Evolutionary conservation across 352 stramenopile genomes (phyloP), one percentile per base, ranked within the genome.

Genomic region (Phytophthora macrochlamydospora): DNA sequence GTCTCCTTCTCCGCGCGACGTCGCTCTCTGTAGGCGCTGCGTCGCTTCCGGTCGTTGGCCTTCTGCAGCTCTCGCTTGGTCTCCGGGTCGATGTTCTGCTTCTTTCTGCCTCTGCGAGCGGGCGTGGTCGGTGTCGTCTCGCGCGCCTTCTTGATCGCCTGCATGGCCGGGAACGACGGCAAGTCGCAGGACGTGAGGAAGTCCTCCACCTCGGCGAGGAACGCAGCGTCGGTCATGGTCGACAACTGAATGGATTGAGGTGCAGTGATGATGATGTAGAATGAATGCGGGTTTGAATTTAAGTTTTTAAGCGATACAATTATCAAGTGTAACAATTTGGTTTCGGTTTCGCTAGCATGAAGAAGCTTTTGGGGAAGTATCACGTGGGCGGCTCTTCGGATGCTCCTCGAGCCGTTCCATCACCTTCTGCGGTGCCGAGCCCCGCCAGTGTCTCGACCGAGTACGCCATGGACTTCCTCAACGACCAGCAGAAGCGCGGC

Each of bases 401-500:
- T 35, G n/a, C 11, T 2, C 14, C 31, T 11, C 31, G 2, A 49
- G 43, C 43, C 2, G 24, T n/a, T 49, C 4, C 43, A 1, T 28
- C 43, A 2, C 43, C 6, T 18, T 49, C 43, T 7, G 12, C 29
- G 43, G 13, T 49, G 3, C 43, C 29, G 43, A 49, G 43, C 1
- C 43, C 43, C 18, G 9, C 43, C 43, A 49, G 53, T 7, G 45
- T 69, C 3, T 59, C 63, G 6, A 33, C 54, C 0, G 65, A 78
- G 52, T 65, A 62, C 49, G 30, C 61, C 9, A 73, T 71, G 49
- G 71, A 81, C 7, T 69, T 61, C 35, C 81, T 93, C 3, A 78
- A 67, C 11, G 59, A 76, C 18, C 32, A 68, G 40, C 85, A 93
- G 59, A 90, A 92, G 70, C 80, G 87, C 32, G 85, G 84, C 5